These are phyloP conservation scores for Calonectria pteridis DNA, from an alignment of 2,329 filamentous ascomycete species.

Conservation along the genomic window DNA sequence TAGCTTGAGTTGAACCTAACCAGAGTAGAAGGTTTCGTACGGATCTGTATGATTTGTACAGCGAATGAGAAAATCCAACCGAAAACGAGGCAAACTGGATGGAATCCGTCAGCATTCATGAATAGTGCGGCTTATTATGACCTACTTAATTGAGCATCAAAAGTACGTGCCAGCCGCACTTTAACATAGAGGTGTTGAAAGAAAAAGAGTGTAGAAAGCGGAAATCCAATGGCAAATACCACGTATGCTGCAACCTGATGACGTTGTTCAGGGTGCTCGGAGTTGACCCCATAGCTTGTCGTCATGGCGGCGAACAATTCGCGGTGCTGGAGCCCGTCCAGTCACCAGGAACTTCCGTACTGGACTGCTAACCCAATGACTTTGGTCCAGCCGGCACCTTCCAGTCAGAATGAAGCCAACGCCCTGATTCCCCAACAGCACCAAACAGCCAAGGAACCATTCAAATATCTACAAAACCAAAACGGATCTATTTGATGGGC, in stretches of 20 bases:
- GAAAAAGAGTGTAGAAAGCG: conserved; percentile 30
- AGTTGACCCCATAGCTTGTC: conserved; percentile 45
- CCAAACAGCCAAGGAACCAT: not conserved
- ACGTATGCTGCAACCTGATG: conserved; percentile 33
- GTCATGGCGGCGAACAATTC: not conserved
- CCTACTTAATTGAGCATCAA: conserved; percentile 18
- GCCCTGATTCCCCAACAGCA: not conserved
- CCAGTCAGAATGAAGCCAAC: not conserved
- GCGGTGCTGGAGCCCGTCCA: not conserved
- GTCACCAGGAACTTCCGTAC: not conserved
- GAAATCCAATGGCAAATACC: conserved; percentile 38
- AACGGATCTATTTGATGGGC: not conserved
- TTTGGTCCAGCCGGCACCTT: not conserved
- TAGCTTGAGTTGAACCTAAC: too few species aligned
- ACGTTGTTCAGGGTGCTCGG: conserved; percentile 42
- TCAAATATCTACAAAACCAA: not conserved
- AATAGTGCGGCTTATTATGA: not conserved
- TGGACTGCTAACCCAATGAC: not conserved
- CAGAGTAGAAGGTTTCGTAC: not conserved
- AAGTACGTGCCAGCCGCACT: conserved; percentile 11
- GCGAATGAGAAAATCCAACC: not conserved
- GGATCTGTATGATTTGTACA: not conserved
- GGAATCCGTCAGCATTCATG: not conserved
- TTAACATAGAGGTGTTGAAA: conserved; percentile 42
- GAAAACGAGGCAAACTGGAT: conserved; percentile 5